phyloP scores from a whole-genome alignment of 2,329 filamentous ascomycete species.

The Fusarium sp. region DNA sequence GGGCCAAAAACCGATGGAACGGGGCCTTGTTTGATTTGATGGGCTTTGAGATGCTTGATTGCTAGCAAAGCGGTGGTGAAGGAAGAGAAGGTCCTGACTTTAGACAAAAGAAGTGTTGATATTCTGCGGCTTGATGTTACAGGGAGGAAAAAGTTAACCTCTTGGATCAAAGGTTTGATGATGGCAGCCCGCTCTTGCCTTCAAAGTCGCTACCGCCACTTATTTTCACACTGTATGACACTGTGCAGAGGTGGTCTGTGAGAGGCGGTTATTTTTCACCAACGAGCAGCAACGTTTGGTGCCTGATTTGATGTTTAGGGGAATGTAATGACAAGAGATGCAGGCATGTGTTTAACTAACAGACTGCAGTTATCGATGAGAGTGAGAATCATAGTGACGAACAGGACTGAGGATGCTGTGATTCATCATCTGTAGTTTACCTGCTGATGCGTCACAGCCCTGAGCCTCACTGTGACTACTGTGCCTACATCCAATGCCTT shows the following conservation, averaged over 20 bases:
- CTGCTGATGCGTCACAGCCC: conserved; percentile 1
- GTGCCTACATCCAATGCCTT: neutral
- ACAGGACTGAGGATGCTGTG: neutral
- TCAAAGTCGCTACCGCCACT: conserved; percentile 29
- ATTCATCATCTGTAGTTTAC: conserved; percentile 6
- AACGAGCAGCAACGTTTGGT: neutral
- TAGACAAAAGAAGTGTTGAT: conserved; percentile 3
- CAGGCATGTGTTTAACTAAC: neutral
- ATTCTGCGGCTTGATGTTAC: conserved; percentile 2
- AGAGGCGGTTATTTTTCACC: neutral
- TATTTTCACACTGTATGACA: conserved; percentile 6
- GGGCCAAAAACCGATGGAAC: conserved; percentile 27
- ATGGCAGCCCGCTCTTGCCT: conserved; percentile 17
- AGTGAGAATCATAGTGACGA: neutral
- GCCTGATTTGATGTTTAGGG: neutral
- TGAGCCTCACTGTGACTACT: conserved; percentile 5
- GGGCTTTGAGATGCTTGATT: conserved; percentile 16
- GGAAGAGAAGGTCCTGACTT: conserved; percentile 6
- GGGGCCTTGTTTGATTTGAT: conserved; percentile 26
- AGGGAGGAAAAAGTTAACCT: conserved; percentile 6
- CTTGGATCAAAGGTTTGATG: conserved; percentile 9
- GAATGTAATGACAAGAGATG: neutral
- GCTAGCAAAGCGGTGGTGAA: conserved; percentile 15
- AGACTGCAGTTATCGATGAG: neutral
- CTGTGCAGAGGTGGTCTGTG: conserved; percentile 11